Conservation (phyloP, 2,329 filamentous ascomycete species). For the Venturia oleaginea region DNA sequence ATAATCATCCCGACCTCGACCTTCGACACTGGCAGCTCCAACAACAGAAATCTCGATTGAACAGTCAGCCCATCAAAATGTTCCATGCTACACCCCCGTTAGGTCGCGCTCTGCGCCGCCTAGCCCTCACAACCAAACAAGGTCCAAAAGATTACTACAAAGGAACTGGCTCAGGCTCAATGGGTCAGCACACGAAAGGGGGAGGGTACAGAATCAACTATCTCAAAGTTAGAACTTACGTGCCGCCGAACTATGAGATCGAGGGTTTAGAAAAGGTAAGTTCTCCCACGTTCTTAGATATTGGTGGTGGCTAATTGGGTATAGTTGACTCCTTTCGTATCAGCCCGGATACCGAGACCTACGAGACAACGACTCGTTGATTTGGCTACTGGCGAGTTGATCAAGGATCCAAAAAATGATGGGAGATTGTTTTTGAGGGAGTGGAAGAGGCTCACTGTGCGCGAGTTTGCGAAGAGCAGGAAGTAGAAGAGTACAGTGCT, state of each 20-base stretch:
- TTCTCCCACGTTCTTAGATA: conserved; percentile 8
- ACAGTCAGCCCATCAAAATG: conserved; percentile 18
- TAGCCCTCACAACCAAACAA: conserved; percentile 83
- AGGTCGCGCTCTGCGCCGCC: conserved; percentile 60
- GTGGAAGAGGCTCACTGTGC: conserved; percentile 5
- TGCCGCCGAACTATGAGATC: conserved; percentile 49
- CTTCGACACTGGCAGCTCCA: neutral
- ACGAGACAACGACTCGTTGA: neutral
- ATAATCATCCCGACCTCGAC: neutral
- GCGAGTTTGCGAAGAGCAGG: neutral
- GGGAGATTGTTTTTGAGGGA: conserved; percentile 11
- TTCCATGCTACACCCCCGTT: conserved; percentile 64
- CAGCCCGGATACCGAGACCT: conserved; percentile 40
- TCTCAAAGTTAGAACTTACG: conserved; percentile 82
- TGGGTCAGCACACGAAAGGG: conserved; percentile 75
- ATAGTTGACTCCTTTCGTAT: conserved; percentile 74
- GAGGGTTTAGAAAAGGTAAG: neutral
- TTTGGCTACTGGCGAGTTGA: neutral
- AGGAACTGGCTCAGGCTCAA: conserved; percentile 79
- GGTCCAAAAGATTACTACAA: conserved; percentile 95
- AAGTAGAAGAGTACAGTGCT: neutral
- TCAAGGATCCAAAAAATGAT: neutral
- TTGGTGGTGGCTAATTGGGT: conserved; percentile 15
- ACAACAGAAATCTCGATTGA: conserved; percentile 11
- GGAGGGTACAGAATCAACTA: conserved; percentile 81